Evolutionary conservation across 2,329 filamentous ascomycete species (phyloP).

Genomic region (Teratosphaeria zuluensis): DNA sequence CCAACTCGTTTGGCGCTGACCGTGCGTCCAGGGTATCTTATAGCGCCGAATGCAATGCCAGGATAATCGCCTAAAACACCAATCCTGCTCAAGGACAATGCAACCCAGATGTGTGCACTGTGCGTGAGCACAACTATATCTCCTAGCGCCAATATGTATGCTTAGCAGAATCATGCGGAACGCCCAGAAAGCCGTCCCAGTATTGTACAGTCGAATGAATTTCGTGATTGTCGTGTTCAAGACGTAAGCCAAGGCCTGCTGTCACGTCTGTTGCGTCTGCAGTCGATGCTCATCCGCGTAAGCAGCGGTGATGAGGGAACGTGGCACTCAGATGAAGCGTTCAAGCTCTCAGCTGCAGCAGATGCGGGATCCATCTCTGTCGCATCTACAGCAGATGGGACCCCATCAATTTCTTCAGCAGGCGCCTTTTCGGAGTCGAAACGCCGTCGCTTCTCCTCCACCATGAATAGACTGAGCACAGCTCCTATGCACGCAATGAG

Average conservation of each 20-base stretch:
- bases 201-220: background rate
- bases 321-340: conserved; percentile 16
- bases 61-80: background rate
- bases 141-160: background rate
- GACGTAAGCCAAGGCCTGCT: conserved; percentile 1
- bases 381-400: conserved; percentile 6
- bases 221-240: background rate
- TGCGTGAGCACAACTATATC: background rate
- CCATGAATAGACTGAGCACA: conserved; percentile 62
- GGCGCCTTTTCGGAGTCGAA: conserved; percentile 19
- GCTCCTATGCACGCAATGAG: conserved; percentile 66
- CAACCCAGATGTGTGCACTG: background rate
- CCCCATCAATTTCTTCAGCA: conserved; percentile 8
- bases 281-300: conserved; percentile 10
- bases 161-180: background rate
- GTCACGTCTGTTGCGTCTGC: conserved; percentile 5
- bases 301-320: conserved; percentile 21
- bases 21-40: background rate
- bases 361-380: conserved; percentile 7
- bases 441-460: conserved; percentile 22
- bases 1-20: background rate
- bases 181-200: background rate
- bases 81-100: background rate
- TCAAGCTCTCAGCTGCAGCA: conserved; percentile 14
- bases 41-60: background rate